Conservation (phyloP, 2,329 filamentous ascomycete species). For the Rhytidhysteron rufulum region DNA sequence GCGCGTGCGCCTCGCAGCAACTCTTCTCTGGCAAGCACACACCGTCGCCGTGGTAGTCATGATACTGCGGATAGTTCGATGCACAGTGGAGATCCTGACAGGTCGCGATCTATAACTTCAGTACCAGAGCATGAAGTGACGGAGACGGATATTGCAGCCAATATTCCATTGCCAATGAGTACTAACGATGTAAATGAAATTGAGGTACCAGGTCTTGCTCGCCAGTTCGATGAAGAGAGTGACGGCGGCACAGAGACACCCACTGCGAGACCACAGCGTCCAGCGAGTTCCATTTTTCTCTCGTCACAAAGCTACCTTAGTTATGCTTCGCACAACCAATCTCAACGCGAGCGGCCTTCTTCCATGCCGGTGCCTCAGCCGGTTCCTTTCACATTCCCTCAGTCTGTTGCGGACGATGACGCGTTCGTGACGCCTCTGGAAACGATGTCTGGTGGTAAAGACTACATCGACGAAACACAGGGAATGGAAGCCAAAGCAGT, state of each 20-base stretch:
- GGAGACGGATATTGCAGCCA: slow-evolving; percentile 49
- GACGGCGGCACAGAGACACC: slow-evolving; percentile 25
- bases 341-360: slow-evolving; percentile 20
- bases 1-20: slow-evolving; percentile 17
- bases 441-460: slow-evolving; percentile 15
- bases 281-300: slow-evolving; percentile 27
- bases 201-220: slow-evolving; percentile 68
- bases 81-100: slow-evolving; percentile 10
- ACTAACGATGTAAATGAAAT: slow-evolving; percentile 74
- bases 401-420: slow-evolving; percentile 3
- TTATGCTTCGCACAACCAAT: slow-evolving; percentile 4
- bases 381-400: slow-evolving; percentile 17
- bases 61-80: slow-evolving; percentile 22
- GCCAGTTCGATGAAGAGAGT: slow-evolving; percentile 57
- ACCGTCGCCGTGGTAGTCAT: slow-evolving; percentile 25
- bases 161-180: slow-evolving; percentile 65
- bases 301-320: slow-evolving; percentile 17
- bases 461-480: slow-evolving; percentile 10
- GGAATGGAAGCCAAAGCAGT: slow-evolving; percentile 3
- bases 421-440: slow-evolving; percentile 22
- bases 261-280: slow-evolving; percentile 19
- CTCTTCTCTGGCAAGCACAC: slow-evolving; percentile 27
- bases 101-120: slow-evolving; percentile 13
- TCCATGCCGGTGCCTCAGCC: slow-evolving; percentile 26
- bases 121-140: slow-evolving; percentile 41